These are phyloP conservation scores for Chlorella sp. DNA, from an alignment of 139 green algal species.

Conservation along the genomic window DNA sequence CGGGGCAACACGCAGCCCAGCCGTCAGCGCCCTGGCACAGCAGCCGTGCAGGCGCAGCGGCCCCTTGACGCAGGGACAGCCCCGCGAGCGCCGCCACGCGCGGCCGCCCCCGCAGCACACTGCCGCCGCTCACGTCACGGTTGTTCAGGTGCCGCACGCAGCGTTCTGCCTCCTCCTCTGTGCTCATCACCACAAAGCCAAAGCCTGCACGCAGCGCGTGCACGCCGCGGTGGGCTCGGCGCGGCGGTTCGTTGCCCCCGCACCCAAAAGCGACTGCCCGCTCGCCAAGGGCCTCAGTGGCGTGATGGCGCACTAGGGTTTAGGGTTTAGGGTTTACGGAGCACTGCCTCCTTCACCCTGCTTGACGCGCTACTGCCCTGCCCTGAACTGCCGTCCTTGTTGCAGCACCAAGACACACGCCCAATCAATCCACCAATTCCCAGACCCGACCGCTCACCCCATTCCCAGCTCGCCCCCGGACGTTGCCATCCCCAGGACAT, in stretches of 20 bases:
- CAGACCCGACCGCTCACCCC: background rate
- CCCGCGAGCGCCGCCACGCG: background rate
- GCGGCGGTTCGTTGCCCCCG: background rate
- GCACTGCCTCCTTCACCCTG: background rate
- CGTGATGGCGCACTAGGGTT: background rate
- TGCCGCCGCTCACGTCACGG: background rate
- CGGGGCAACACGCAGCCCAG: conserved; percentile 42
- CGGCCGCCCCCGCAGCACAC: background rate
- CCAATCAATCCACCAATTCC: background rate
- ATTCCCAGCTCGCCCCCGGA: background rate
- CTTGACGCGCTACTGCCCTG: background rate
- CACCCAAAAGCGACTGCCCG: background rate
- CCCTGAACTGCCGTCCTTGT: background rate
- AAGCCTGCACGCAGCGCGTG: conserved; percentile 31
- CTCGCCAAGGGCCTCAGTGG: background rate
- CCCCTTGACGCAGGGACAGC: background rate
- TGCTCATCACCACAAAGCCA: conserved; percentile 63
- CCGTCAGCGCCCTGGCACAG: conserved; percentile 30
- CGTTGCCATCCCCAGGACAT: background rate
- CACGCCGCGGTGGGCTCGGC: no score
- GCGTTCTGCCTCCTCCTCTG: conserved; percentile 47
- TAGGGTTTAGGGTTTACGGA: background rate
- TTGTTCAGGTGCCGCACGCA: conserved; percentile 9
- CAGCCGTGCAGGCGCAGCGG: background rate
- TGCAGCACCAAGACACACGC: background rate